Evolutionary conservation across 352 stramenopile species (phyloP).

Genomic region (Aphanomyces euteiches): DNA sequence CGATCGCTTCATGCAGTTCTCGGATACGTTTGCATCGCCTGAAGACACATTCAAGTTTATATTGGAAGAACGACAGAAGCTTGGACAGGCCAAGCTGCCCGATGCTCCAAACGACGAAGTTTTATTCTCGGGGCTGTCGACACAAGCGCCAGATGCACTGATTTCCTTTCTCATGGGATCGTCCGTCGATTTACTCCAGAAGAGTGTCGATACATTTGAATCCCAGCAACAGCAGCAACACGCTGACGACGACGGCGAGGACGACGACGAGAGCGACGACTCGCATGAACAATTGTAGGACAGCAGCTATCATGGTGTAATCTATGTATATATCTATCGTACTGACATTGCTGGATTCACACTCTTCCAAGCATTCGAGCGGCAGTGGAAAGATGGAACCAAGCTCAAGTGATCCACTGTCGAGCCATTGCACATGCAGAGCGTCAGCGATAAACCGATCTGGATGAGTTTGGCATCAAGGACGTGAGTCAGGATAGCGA

Average conservation of each 20-base stretch:
- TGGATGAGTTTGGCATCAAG: too few relatives aligned
- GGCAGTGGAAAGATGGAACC: too few relatives aligned
- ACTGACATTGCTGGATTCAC: too few relatives aligned
- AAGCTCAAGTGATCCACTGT: too few relatives aligned
- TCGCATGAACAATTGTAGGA: not conserved
- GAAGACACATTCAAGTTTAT: conserved; percentile 60
- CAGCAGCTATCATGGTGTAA: too few relatives aligned
- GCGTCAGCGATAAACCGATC: too few relatives aligned
- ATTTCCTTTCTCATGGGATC: conserved; percentile 78
- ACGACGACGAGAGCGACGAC: conserved; percentile 7
- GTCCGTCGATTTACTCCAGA: conserved; percentile 50
- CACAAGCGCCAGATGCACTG: conserved; percentile 42
- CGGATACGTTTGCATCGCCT: conserved; percentile 40
- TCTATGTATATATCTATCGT: too few relatives aligned
- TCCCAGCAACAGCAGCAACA: not conserved
- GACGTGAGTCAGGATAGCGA: too few relatives aligned
- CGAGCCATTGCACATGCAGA: too few relatives aligned
- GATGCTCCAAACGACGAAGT: conserved; percentile 14
- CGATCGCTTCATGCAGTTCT: conserved; percentile 54
- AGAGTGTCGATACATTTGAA: conserved; percentile 36
- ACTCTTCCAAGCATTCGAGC: too few relatives aligned
- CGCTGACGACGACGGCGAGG: not conserved
- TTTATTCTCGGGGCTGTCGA: conserved; percentile 26
- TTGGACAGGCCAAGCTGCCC: conserved; percentile 53
- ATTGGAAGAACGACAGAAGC: conserved; percentile 53